A percentile compares a stretch with the other conserved stretches of the same genome.
These are phyloP conservation scores for Dioscorea alata DNA, from an alignment of 106 monocot genomes.

Conservation along the genomic window DNA sequence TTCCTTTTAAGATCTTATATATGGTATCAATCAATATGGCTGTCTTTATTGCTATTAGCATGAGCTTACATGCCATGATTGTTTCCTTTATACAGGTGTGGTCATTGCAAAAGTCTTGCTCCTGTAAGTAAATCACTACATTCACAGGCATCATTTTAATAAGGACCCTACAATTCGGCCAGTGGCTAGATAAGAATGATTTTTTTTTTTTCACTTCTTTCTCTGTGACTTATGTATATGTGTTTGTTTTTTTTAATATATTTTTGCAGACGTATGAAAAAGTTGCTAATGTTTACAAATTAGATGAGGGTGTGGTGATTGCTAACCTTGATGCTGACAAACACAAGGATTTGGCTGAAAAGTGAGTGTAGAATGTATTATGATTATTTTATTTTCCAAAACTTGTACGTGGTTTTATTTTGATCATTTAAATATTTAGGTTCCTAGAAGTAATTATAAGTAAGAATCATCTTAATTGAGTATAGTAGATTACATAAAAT, in stretches of 20 bases:
- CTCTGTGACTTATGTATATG: background rate
- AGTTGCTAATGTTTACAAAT: constrained; percentile 58
- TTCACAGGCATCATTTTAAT: too few relatives aligned
- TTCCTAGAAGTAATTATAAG: too few relatives aligned
- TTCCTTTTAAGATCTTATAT: background rate
- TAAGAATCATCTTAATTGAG: too few relatives aligned
- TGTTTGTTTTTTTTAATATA: background rate
- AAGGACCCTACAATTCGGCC: too few relatives aligned
- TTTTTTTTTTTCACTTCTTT: background rate
- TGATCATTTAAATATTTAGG: too few relatives aligned
- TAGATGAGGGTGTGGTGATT: constrained; percentile 76
- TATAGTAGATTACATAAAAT: too few relatives aligned
- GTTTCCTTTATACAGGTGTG: constrained; percentile 53
- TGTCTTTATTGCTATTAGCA: too few relatives aligned
- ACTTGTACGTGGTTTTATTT: too few relatives aligned
- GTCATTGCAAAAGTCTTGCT: constrained; percentile 92
- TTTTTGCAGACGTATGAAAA: constrained; percentile 77
- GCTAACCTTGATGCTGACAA: constrained; percentile 96
- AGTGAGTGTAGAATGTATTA: constrained; percentile 40
- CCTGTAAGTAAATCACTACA: constrained; percentile 53
- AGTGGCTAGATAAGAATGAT: too few relatives aligned
- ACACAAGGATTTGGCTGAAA: constrained; percentile 80
- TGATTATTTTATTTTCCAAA: too few relatives aligned
- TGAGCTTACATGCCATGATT: too few relatives aligned
- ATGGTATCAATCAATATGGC: too few relatives aligned